phyloP scores from a whole-genome alignment of 2,329 filamentous ascomycete species.

The Fusarium bactridioides region DNA sequence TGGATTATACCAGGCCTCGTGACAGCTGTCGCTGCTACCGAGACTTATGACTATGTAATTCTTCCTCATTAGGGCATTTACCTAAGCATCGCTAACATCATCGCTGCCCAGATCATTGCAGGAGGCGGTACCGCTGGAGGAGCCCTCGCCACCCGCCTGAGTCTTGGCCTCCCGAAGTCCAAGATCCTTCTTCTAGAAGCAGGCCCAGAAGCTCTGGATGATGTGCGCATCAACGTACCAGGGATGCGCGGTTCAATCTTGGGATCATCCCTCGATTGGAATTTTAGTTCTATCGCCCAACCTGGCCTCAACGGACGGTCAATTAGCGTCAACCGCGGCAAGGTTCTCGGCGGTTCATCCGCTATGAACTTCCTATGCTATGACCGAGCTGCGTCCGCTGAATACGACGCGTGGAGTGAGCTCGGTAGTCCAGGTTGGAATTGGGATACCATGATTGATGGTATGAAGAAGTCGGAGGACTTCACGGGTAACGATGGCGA shows the following conservation, averaged over 20 bases:
- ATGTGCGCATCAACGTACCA: not conserved
- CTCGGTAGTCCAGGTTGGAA: not conserved
- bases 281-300: not conserved
- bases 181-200: not conserved
- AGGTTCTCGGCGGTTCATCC: not conserved
- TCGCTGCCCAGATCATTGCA: not conserved
- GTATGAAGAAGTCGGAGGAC: not conserved
- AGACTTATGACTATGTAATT: not conserved
- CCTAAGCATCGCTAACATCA: fast-evolving
- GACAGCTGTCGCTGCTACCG: not conserved
- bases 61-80: fast-evolving
- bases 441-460: not conserved
- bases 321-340: not conserved
- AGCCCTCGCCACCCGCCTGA: not conserved
- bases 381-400: not conserved
- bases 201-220: not conserved
- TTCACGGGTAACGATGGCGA: not conserved
- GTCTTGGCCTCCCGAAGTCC: not conserved
- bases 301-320: not conserved
- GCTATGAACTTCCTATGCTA: not conserved
- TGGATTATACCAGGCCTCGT: not conserved
- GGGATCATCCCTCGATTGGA: not conserved
- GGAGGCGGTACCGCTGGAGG: not conserved
- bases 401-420: not conserved
- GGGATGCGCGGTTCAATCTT: not conserved